Evolutionary conservation across 148 eudicot species (phyloP).

Genomic region (Fagopyrum homotropicum): DNA sequence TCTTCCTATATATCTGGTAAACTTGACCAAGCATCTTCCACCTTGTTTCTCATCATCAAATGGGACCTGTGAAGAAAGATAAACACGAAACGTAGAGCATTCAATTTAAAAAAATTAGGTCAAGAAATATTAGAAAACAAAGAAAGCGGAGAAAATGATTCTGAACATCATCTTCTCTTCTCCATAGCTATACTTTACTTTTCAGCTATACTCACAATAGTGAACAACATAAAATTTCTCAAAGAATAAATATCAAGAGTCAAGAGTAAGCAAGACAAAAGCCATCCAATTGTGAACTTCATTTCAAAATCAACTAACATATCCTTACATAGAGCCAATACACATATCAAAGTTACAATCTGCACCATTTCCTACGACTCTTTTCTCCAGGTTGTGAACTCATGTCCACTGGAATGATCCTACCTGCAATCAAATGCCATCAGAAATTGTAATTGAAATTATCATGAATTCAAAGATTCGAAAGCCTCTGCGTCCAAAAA

Average conservation of each 20-base stretch:
- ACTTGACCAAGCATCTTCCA: too few relatives aligned
- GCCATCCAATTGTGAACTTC: neutral
- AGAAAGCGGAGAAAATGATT: too few relatives aligned
- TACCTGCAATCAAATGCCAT: too few relatives aligned
- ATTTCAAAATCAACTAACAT: neutral
- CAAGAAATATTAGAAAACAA: too few relatives aligned
- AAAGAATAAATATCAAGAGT: conserved; percentile 2
- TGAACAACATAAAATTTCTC: conserved; percentile 3
- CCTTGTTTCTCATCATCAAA: too few relatives aligned
- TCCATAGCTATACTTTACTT: neutral
- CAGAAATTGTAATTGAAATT: conserved; percentile 70
- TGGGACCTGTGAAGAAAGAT: too few relatives aligned
- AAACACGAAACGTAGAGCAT: too few relatives aligned
- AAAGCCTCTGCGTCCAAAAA: conserved; percentile 57
- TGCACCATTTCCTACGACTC: conserved; percentile 70
- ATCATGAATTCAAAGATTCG: conserved; percentile 81
- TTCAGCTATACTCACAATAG: conserved; percentile 5
- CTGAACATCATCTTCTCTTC: neutral
- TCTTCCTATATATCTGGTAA: too few relatives aligned
- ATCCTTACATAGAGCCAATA: neutral
- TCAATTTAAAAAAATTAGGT: too few relatives aligned
- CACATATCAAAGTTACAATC: neutral
- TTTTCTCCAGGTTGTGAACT: too few relatives aligned
- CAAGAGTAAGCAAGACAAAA: conserved; percentile 9
- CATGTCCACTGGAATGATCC: too few relatives aligned